Evolutionary conservation across 306 rosid species (phyloP).

Genomic region (Acacia melanoxylon): DNA sequence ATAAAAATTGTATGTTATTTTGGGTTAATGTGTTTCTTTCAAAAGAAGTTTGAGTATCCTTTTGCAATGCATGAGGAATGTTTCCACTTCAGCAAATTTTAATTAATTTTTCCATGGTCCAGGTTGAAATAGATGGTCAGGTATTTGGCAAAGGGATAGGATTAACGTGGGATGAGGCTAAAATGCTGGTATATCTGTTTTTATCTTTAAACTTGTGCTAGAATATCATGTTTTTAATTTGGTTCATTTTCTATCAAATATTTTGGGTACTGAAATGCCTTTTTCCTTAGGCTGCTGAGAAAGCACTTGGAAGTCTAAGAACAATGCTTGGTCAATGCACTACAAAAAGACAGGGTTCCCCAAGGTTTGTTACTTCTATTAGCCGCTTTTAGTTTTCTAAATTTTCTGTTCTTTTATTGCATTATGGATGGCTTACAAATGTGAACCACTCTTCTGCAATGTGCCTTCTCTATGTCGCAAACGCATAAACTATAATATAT

Average conservation of each 20-base stretch:
- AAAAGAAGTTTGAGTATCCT: not conserved
- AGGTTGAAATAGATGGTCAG: constrained; percentile 92
- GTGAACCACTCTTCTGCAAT: not conserved
- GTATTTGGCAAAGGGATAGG: constrained; percentile 80
- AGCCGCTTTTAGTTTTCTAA: constrained; percentile 4
- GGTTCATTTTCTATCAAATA: constrained; percentile 20
- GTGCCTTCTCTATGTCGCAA: constrained; percentile 7
- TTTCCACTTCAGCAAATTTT: constrained; percentile 8
- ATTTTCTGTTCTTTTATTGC: not conserved
- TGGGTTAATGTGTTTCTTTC: not conserved
- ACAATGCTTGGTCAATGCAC: constrained; percentile 53
- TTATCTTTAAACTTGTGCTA: not conserved
- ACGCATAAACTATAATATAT: not conserved
- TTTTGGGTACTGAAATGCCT: constrained; percentile 26
- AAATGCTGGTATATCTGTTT: constrained; percentile 58
- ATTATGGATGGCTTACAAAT: not conserved
- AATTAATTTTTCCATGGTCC: constrained; percentile 17
- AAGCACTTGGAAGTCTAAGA: constrained; percentile 82
- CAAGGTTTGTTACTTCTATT: constrained; percentile 55
- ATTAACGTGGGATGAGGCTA: constrained; percentile 91
- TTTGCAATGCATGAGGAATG: not conserved
- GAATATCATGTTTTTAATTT: constrained; percentile 15
- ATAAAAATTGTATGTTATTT: not conserved
- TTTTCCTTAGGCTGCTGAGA: constrained; percentile 78
- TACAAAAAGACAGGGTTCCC: constrained; percentile 74